phyloP scores from a whole-genome alignment of 768 basidiomycete species.

The Podaxis carcinomalis region DNA sequence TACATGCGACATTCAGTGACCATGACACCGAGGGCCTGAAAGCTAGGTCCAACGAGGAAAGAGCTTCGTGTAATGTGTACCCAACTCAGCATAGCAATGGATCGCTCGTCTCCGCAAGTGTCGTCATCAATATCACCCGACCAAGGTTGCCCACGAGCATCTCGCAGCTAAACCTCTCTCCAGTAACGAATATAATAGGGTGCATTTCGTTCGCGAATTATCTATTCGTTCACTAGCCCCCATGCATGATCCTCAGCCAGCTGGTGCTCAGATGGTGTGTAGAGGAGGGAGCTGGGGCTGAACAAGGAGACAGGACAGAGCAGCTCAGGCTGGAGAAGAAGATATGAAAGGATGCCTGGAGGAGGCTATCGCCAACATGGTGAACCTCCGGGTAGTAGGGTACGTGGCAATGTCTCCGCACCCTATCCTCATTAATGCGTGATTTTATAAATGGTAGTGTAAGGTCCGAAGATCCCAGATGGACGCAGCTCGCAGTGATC shows the following conservation, averaged over 20 bases:
- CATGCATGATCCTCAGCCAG: neutral
- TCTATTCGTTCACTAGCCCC: constrained; percentile 4
- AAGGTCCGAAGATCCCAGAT: neutral
- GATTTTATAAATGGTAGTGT: neutral
- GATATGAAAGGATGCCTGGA: neutral
- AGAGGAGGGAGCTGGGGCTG: neutral
- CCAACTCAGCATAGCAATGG: constrained; percentile 2
- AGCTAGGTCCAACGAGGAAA: constrained; percentile 1
- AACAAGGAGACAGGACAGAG: neutral
- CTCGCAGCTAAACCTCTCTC: neutral
- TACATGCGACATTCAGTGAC: neutral
- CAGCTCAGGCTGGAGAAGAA: neutral
- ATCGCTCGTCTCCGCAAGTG: neutral
- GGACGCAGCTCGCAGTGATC: constrained; percentile 2
- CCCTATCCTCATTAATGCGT: neutral
- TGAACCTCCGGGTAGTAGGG: constrained; percentile 2
- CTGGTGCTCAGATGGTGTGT: neutral
- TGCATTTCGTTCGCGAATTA: neutral
- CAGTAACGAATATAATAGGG: neutral
- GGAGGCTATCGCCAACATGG: constrained; percentile 5
- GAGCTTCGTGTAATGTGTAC: neutral
- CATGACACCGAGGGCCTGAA: neutral
- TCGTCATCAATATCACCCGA: constrained; percentile 3
- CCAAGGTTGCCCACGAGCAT: neutral
- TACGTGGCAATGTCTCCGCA: neutral